phyloP scores from a whole-genome alignment of 169 alveolate genomes.

The Theileria luwenshuni region DNA sequence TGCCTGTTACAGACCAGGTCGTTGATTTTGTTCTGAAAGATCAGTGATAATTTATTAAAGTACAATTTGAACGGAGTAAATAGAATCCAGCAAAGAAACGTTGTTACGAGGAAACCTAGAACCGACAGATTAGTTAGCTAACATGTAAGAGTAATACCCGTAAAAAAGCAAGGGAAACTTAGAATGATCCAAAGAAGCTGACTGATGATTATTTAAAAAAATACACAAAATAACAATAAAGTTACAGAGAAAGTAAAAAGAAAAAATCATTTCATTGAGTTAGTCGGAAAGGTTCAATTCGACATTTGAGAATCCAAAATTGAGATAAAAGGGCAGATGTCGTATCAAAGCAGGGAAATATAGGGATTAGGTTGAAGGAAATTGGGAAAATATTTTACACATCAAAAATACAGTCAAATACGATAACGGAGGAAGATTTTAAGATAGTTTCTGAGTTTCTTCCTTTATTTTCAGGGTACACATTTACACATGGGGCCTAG shows the following conservation, averaged over 20 bases:
- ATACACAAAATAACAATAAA: not conserved
- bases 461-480: constrained; percentile 12
- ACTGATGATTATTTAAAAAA: not conserved
- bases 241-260: not conserved
- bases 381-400: no score
- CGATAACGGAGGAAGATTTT: no score
- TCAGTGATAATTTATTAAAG: not conserved
- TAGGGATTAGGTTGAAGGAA: no score
- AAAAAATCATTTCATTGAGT: not conserved
- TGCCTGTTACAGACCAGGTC: constrained; percentile 24
- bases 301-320: not conserved
- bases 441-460: not conserved
- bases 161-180: constrained; percentile 41
- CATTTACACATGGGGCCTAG: constrained; percentile 48
- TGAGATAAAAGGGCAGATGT: not conserved
- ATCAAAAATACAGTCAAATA: no score
- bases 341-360: not conserved
- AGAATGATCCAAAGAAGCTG: not conserved
- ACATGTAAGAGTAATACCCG: constrained; percentile 28
- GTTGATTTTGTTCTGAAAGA: constrained; percentile 5
- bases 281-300: not conserved
- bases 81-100: constrained; percentile 34
- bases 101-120: constrained; percentile 5
- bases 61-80: constrained; percentile 26
- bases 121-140: not conserved